Evolutionary conservation across 2,329 filamentous ascomycete species (phyloP).

Genomic region (Sarocladiaceae sp.): DNA sequence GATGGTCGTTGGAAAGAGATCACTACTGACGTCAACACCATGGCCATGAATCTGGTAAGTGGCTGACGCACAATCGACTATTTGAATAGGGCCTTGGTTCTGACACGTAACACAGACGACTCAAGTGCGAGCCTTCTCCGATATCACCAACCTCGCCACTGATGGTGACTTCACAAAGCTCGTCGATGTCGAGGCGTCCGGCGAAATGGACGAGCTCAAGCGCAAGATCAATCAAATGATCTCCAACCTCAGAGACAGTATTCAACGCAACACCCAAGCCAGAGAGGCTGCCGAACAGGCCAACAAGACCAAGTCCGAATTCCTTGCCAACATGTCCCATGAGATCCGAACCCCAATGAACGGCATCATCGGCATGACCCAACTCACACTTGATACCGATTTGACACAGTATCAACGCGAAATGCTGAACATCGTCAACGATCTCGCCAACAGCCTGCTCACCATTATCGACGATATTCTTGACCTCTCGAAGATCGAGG

Average conservation of each 20-base stretch:
- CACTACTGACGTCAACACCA: conserved; percentile 92
- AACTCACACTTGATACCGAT: conserved; percentile 90
- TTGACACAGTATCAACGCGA: conserved; percentile 92
- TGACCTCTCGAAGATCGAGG: conserved; percentile 78
- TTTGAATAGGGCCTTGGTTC: conserved; percentile 33
- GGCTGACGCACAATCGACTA: conserved; percentile 27
- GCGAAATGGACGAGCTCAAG: conserved; percentile 98
- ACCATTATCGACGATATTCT: conserved; percentile 90
- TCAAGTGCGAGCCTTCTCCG: conserved; percentile 94
- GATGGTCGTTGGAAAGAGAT: conserved; percentile 98
- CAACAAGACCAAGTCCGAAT: conserved; percentile 97
- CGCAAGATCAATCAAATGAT: conserved; percentile 99
- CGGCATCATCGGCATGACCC: conserved; percentile 97
- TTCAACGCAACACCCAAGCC: conserved; percentile 92
- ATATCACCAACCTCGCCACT: conserved; percentile 96
- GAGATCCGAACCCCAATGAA: conserved; percentile 97
- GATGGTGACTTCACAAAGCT: conserved; percentile 96
- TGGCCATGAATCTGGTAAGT: conserved; percentile 59
- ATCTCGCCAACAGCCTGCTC: conserved; percentile 87
- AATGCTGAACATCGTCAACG: conserved; percentile 98
- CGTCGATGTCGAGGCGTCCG: conserved; percentile 93
- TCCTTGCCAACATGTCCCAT: conserved; percentile 98
- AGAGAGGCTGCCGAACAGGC: conserved; percentile 93
- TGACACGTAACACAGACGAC: conserved; percentile 51
- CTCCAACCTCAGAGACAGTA: conserved; percentile 88